Evolutionary conservation across 345 rosid genomes (phyloP).

Genomic region (Acer yangbiense): DNA sequence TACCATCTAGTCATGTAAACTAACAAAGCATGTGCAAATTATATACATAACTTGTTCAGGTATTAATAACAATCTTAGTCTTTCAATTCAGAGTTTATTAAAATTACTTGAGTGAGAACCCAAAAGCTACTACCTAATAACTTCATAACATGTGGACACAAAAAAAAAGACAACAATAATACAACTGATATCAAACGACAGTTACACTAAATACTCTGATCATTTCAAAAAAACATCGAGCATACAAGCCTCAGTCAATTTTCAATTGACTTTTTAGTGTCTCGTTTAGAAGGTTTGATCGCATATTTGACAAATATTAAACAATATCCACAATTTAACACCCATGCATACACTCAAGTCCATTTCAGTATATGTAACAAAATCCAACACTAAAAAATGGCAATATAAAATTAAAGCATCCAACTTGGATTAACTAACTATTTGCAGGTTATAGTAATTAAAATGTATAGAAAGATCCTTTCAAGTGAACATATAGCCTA

Average conservation of each 20-base stretch:
- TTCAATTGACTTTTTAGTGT: neutral
- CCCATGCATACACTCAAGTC: no score
- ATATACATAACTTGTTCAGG: neutral
- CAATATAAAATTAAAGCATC: no score
- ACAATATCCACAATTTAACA: no score
- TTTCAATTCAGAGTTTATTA: neutral
- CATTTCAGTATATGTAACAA: no score
- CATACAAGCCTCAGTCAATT: neutral
- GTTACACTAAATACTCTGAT: neutral
- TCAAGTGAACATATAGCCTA: no score
- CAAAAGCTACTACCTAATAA: neutral
- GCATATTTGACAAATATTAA: no score
- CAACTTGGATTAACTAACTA: no score
- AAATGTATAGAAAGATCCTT: neutral
- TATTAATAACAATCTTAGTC: neutral
- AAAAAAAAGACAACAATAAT: neutral
- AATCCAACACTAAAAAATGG: no score
- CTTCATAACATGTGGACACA: neutral
- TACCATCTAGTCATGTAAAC: neutral
- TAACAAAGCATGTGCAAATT: neutral
- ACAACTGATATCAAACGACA: neutral
- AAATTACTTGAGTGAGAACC: neutral
- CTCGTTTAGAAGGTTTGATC: no score
- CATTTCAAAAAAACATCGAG: neutral
- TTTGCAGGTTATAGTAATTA: neutral